Base-by-base conservation (phyloP, 2,329 filamentous ascomycete species). In the Cladosporium sp. region DNA sequence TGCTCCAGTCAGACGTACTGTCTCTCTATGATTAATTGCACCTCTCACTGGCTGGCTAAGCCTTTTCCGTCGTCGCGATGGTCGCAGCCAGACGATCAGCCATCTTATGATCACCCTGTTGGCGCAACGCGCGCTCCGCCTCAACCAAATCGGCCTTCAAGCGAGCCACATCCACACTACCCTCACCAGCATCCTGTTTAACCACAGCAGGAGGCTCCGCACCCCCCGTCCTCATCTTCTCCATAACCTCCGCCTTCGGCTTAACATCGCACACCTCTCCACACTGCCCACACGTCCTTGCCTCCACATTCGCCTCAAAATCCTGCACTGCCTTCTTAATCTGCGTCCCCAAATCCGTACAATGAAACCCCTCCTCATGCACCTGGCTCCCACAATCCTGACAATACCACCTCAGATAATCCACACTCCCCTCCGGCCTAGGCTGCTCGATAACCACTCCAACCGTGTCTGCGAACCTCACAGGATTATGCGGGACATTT, bases 401-500 rank as follows among this genome's bases (percentile, higher is more conserved):
- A 80, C 95, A 98, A 81, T 98, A 98, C 94, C 93, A 98, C 69
- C 92, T 84, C 86, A 98, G 86, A 65, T 86, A 85, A 82, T 98
- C 94, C 66, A 93, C 70, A 32, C 87, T 88, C 4, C 80, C 87
- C 47, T 84, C 80, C 0, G 92, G 91, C 12, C 95, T 84, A 49
- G 87, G 87, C 83, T 96, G 92, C 83, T 98, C 94, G 66, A 98
- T 83, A 38, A 98, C 94, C 59, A 98, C 84, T 36, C 94, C 94
- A n/a, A 98, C 92, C 0, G 94, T 97, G 80, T 96, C 84, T 74
- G 90, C 91, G 80, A 97, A 98, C 66, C 94, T 88, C 38, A 98
- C 92, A 0, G 95, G 94, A 79, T 96, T 97, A 81, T 98, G 94
- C 30, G 94, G 94, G n/a, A 91, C 95, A 79, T 97, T 93, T n/a